Base-by-base conservation (phyloP, 305 asterid species). In the Rubia balearica region DNA sequence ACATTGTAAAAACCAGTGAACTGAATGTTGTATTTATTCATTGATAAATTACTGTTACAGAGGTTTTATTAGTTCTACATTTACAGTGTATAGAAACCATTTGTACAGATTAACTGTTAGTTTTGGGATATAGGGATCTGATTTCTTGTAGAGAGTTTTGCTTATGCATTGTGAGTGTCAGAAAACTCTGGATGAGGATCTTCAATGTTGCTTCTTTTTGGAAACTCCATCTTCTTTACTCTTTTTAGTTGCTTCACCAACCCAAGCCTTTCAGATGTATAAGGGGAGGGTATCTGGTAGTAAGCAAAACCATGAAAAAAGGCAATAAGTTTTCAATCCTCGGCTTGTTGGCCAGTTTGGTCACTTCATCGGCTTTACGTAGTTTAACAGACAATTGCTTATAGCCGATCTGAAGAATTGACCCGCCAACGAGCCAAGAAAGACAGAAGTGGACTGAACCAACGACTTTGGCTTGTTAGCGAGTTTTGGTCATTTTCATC, bases 221-320 rank as follows among this genome's bases (percentile, higher is more conserved):
- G 79, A 69, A 84, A 43, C 74, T 84, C 80, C 85, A 81, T 82
- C 87, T 77, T 83, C 90, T 88, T 85, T 19, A 78, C 83, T 73
- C 90, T 81, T 81, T 89, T 87, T 14, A 90, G 77, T 80, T 89
- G 97, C 80, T 86, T 90, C 78, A 81, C 86, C 38, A 85, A 60
- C 75, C 79, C 81, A 61, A 87, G 81, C 78, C 96, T 79, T 65
- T 89, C 87, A 5, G 84, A 87, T 16, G 85, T 85, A 82, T 77
- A 89, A 7, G 97, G 94, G 55, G 94, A 89, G 36, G 95, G 97
- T 79, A 90, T 89, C 97, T 90, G 79, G 71, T 69, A 76, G 38
- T 33, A 33, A 33, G 38, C 38, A 33, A 17, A 24, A n/a, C 8
- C 8, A 53, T n/a, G 22, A 5, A 53, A 51, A 7, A 53, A 53